phyloP scores from a whole-genome alignment of 345 rosid genomes.

The Acer campestre region DNA sequence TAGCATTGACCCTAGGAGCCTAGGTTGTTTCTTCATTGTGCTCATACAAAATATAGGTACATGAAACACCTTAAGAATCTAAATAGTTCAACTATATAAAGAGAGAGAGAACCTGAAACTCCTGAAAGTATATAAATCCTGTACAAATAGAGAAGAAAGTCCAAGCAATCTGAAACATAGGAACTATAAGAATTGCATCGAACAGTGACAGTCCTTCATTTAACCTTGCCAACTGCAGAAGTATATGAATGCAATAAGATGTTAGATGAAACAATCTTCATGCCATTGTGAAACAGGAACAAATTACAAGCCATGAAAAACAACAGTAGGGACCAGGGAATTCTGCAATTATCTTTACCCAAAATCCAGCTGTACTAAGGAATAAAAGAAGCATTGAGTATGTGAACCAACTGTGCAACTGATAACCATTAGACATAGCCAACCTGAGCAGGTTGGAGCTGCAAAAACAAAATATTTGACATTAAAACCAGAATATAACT shows the following conservation, averaged over 20 bases:
- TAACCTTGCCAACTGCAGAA: slow-evolving; percentile 87
- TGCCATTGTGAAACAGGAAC: background rate
- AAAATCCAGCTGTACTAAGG: slow-evolving; percentile 97
- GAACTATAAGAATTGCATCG: slow-evolving; percentile 97
- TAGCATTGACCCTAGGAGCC: background rate
- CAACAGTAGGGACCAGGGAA: background rate
- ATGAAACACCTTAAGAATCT: background rate
- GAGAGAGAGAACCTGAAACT: slow-evolving; percentile 72
- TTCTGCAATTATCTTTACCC: slow-evolving; percentile 55
- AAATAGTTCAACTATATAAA: slow-evolving; percentile 6
- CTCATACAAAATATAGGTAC: background rate
- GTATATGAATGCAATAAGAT: slow-evolving; percentile 9
- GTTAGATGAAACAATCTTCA: slow-evolving; percentile 20
- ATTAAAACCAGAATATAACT: slow-evolving; percentile 17
- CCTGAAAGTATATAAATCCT: slow-evolving; percentile 97
- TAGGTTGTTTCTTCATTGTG: background rate
- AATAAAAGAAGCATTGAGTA: slow-evolving; percentile 96
- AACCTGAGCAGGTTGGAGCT: slow-evolving; percentile 93
- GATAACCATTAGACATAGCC: slow-evolving; percentile 87
- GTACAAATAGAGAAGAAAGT: slow-evolving; percentile 99
- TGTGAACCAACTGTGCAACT: slow-evolving; percentile 95
- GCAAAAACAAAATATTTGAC: slow-evolving; percentile 32
- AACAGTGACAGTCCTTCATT: slow-evolving; percentile 91
- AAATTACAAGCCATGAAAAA: slow-evolving; percentile 15
- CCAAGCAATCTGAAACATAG: slow-evolving; percentile 99